Conservation (phyloP, 441 rosid genomes). For the Pelargonium cotyledonis region DNA sequence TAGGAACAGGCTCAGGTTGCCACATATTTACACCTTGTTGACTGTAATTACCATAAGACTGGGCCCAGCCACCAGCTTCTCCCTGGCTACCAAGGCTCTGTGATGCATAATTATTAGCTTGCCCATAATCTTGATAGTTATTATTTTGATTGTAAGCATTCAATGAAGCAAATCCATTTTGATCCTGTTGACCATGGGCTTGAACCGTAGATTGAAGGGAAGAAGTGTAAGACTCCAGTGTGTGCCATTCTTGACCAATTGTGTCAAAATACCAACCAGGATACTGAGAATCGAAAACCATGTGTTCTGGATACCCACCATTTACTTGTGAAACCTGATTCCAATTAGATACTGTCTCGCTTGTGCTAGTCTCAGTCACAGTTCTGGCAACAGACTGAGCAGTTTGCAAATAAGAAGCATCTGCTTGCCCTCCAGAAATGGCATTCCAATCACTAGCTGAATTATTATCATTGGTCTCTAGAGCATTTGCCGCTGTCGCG, state of each 20-base stretch:
- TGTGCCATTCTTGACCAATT: constrained; percentile 58
- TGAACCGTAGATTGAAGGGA: constrained; percentile 42
- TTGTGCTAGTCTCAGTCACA: constrained; percentile 37
- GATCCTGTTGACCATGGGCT: constrained; percentile 41
- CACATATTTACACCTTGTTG: constrained; percentile 34
- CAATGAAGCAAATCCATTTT: constrained; percentile 38
- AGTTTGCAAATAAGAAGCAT: constrained; percentile 50
- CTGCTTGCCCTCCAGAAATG: constrained; percentile 39
- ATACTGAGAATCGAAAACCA: constrained; percentile 82
- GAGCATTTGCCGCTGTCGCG: constrained; percentile 19
- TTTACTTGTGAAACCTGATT: constrained; percentile 53
- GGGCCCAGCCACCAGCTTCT: constrained; percentile 45
- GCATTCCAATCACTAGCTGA: constrained; percentile 36
- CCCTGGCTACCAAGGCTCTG: constrained; percentile 36
- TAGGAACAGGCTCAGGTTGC: constrained; percentile 43
- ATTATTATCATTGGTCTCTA: constrained; percentile 27
- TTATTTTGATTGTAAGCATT: constrained; percentile 32
- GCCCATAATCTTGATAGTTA: constrained; percentile 30
- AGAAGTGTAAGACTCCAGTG: constrained; percentile 61
- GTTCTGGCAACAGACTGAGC: constrained; percentile 46
- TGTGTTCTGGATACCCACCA: constrained; percentile 80
- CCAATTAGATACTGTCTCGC: constrained; percentile 54
- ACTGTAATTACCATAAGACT: constrained; percentile 37
- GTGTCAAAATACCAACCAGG: constrained; percentile 95
- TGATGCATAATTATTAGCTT: constrained; percentile 31